Evolutionary conservation across 345 rosid species (phyloP).

Genomic region (Dipteronia dyeriana): DNA sequence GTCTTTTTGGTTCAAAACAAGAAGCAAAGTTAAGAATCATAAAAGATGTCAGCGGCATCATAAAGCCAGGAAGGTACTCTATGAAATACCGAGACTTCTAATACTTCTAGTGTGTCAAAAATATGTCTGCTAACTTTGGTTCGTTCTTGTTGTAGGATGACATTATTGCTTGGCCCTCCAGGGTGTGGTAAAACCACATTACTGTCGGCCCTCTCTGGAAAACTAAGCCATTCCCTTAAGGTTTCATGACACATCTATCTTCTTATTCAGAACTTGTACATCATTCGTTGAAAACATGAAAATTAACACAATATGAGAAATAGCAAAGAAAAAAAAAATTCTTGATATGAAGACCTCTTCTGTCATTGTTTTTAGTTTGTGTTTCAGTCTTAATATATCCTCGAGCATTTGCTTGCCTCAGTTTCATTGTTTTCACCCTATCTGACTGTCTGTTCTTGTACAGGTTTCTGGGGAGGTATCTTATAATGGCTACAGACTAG

Average conservation of each 20-base stretch:
- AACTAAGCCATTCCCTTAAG: conserved; percentile 29
- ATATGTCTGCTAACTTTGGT: not conserved
- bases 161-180: conserved; percentile 36
- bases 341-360: no score
- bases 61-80: conserved; percentile 44
- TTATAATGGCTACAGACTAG: conserved; percentile 30
- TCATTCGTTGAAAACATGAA: not conserved
- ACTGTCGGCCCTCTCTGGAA: conserved; percentile 30
- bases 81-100: no score
- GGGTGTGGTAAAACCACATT: conserved; percentile 39
- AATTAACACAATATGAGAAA: not conserved
- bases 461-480: conserved; percentile 34
- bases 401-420: not conserved
- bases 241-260: conserved; percentile 7
- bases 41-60: conserved; percentile 44
- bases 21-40: conserved; percentile 31
- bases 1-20: not conserved
- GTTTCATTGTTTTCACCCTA: not conserved
- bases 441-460: not conserved
- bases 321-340: not conserved
- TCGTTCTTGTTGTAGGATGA: conserved; percentile 26
- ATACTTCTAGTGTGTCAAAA: no score
- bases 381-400: not conserved
- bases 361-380: not conserved
- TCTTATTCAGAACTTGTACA: not conserved